phyloP scores from a whole-genome alignment of 345 rosid genomes.

The Pistacia vera region DNA sequence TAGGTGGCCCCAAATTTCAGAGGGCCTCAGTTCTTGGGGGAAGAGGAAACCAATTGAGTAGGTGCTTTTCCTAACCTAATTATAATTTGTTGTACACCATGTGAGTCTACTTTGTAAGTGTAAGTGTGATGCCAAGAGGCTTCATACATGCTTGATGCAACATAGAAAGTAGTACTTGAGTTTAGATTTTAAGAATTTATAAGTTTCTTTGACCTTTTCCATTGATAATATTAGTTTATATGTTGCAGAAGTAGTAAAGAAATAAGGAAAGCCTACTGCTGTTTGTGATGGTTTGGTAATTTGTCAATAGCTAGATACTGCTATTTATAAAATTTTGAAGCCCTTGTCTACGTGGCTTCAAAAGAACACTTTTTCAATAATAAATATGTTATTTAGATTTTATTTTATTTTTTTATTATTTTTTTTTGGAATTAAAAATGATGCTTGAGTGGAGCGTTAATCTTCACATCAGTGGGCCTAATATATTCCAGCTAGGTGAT shows the following conservation, averaged over 20 bases:
- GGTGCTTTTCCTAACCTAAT: constrained; percentile 13
- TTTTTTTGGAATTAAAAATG: background rate
- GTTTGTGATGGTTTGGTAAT: background rate
- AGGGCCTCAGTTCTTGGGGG: constrained; percentile 86
- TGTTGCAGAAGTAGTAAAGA: too few species aligned
- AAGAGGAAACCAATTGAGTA: constrained; percentile 61
- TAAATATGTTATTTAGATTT: too few species aligned
- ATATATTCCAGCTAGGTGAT: too few species aligned
- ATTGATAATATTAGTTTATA: background rate
- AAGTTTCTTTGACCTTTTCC: background rate
- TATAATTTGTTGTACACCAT: background rate
- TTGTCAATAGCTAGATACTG: background rate
- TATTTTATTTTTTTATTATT: too few species aligned
- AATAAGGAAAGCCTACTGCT: background rate
- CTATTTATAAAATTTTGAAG: background rate
- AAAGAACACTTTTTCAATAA: too few species aligned
- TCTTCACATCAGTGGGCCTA: background rate
- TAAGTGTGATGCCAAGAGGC: too few species aligned
- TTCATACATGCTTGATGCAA: background rate
- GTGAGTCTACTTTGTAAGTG: too few species aligned
- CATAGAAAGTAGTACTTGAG: background rate
- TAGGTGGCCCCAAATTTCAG: constrained; percentile 79
- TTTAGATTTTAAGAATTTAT: background rate
- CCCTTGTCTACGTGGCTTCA: background rate
- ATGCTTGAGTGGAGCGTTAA: background rate